Percentiles rank a stretch among this genome's conserved stretches.
phyloP scores from a whole-genome alignment of 495 filamentous ascomycete species.

The Aspergillus ellipticus region DNA sequence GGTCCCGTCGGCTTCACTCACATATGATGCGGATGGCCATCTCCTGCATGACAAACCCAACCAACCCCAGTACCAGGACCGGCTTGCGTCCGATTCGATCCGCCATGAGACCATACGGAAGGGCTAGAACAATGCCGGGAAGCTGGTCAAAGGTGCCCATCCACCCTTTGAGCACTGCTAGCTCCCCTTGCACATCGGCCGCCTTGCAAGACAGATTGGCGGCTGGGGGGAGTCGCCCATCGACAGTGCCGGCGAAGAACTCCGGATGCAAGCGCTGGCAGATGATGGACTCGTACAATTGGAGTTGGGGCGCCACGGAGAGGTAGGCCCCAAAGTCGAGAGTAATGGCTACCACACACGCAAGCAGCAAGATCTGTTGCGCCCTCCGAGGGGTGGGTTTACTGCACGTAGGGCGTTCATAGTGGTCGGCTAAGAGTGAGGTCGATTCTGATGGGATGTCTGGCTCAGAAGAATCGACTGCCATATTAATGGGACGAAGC shows the following conservation, averaged over 20 bases:
- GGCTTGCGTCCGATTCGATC: slow-evolving; percentile 4
- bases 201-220: background rate
- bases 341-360: slow-evolving; percentile 3
- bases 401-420: background rate
- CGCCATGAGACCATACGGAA: slow-evolving; percentile 11
- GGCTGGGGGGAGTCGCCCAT: background rate
- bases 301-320: slow-evolving; percentile 9
- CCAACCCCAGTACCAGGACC: slow-evolving; percentile 1
- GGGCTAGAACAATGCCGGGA: slow-evolving; percentile 3
- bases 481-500: background rate
- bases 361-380: background rate
- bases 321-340: slow-evolving; percentile 9
- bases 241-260: background rate
- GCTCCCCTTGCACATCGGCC: slow-evolving; percentile 1
- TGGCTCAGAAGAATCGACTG: background rate
- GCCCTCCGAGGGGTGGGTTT: background rate
- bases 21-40: slow-evolving; percentile 5
- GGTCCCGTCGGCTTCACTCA: background rate
- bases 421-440: background rate
- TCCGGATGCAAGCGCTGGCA: slow-evolving; percentile 8
- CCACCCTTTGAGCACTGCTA: slow-evolving; percentile 7
- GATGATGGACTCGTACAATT: slow-evolving; percentile 9
- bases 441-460: background rate
- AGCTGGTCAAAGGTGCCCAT: slow-evolving; percentile 2
- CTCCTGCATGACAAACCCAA: slow-evolving; percentile 5